These are phyloP conservation scores for Orbilia oligospora DNA, from an alignment of 2,329 filamentous ascomycete genomes.

Conservation along the genomic window DNA sequence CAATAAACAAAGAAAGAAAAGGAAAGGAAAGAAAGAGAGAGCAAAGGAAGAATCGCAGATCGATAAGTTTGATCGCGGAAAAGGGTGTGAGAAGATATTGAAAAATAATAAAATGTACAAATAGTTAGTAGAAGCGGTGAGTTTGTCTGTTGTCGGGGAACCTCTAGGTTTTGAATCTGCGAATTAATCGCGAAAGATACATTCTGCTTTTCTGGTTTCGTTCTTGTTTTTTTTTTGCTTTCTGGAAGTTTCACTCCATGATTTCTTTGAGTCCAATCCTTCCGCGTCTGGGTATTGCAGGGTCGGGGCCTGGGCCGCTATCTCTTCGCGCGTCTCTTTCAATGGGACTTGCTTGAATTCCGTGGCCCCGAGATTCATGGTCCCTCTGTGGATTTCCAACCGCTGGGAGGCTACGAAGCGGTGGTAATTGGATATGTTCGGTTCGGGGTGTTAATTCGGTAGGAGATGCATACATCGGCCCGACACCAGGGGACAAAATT, in stretches of 20 bases:
- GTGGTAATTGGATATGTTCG: conserved; percentile 54
- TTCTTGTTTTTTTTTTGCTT: conserved; percentile 1
- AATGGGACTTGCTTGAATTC: conserved; percentile 22
- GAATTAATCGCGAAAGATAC: not conserved
- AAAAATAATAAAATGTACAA: conserved; percentile 14
- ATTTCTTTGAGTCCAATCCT: conserved; percentile 58
- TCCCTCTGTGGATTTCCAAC: conserved; percentile 39
- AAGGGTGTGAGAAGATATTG: not conserved
- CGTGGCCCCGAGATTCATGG: conserved; percentile 37
- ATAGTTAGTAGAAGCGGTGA: conserved; percentile 16
- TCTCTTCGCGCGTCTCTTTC: conserved; percentile 32
- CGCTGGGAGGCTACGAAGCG: conserved; percentile 40
- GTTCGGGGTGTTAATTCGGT: conserved; percentile 54
- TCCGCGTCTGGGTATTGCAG: conserved; percentile 38
- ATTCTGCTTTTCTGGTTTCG: not conserved
- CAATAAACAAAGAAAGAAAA: conserved; percentile 5
- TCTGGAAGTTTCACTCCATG: conserved; percentile 31
- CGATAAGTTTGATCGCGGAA: conserved; percentile 18
- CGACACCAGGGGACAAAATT: conserved; percentile 52
- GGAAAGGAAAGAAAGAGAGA: too few species aligned
- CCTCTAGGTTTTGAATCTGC: not conserved
- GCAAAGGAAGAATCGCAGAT: not conserved
- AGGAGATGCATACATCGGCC: conserved; percentile 54
- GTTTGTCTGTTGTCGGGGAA: not conserved
- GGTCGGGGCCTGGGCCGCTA: conserved; percentile 2